Evolutionary conservation across 495 filamentous ascomycete genomes (phyloP), one percentile per base, ranked within the genome.

Genomic region (Cercophora sp.): DNA sequence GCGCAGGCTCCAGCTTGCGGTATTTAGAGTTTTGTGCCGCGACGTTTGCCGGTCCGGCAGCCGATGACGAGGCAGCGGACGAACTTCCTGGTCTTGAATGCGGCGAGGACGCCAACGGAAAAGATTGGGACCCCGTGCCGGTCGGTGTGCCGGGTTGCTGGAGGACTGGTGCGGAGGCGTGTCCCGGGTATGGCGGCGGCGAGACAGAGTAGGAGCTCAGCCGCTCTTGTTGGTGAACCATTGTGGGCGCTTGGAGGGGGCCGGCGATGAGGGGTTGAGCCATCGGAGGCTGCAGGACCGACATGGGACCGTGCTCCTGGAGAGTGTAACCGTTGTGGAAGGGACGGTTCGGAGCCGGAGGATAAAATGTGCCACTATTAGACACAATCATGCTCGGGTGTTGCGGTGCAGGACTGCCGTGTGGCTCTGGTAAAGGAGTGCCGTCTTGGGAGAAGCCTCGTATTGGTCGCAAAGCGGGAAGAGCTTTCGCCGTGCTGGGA

Each of bases 1-100:
- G 75, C 2, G 75, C 75, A 2, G 75, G 73, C 27, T 73, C 70
- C 8, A 78, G 70, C 55, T 70, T 76, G 16, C 75, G 72, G 57
- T 73, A 76, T 41, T 75, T 75, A 8, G 59, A 48, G 0, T 56
- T 27, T 19, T 52, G 42, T 11, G 51, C 22, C 0, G 40, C 19
- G 26, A 18, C 41, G 4, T 45, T 48, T 22, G 57, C 22, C 11
- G 55, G 50, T 24, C 51, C 53, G 24, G 66, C 51, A 8, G 62
- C 57, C 4, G 11, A 8, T 2, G 26, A 31, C 13, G 65, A 64
- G 11, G 70, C 48, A 0, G 58, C 54, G 1, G 68, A 67, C 8
- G 58, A 61, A 34, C 55, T 62, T 8, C 60, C 54, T 9, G 61
- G 54, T 5, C 60, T 52, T 0, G 63, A 59, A 23, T 57, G 52